These are phyloP conservation scores for Aspergillus fumigatus DNA, from an alignment of 2,329 filamentous ascomycete genomes.

Conservation along the genomic window DNA sequence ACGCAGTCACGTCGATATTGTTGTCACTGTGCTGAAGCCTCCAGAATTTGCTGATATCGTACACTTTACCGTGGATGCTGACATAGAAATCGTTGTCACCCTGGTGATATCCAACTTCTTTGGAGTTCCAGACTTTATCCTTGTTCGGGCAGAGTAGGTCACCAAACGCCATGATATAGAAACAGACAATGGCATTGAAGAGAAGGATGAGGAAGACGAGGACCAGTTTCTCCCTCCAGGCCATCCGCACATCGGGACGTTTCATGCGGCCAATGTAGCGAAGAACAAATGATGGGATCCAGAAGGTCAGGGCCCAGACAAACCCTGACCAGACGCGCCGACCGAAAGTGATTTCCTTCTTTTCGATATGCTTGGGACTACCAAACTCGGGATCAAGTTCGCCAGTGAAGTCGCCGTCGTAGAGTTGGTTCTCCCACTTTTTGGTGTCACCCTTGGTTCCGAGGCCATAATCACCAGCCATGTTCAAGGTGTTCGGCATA, in stretches of 20 bases:
- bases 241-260: constrained; percentile 91
- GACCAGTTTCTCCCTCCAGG: constrained; percentile 93
- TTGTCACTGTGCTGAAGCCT: constrained; percentile 74
- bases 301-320: constrained; percentile 86
- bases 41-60: constrained; percentile 89
- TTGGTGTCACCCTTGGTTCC: constrained; percentile 78
- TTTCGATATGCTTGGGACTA: constrained; percentile 70
- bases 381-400: constrained; percentile 73
- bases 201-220: constrained; percentile 75
- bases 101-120: constrained; percentile 66
- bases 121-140: constrained; percentile 77
- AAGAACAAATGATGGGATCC: constrained; percentile 84
- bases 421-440: constrained; percentile 60
- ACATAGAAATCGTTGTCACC: constrained; percentile 79
- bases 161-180: constrained; percentile 88
- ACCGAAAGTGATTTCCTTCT: constrained; percentile 57
- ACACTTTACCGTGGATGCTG: constrained; percentile 80
- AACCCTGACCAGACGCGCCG: constrained; percentile 75
- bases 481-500: constrained; percentile 52
- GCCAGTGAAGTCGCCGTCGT: constrained; percentile 69
- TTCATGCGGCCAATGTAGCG: constrained; percentile 90
- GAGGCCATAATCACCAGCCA: constrained; percentile 80
- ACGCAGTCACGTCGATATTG: constrained; percentile 48
- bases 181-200: constrained; percentile 75
- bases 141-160: constrained; percentile 82